Base-by-base conservation (phyloP, 495 filamentous ascomycete genomes). In the Lindgomyces ingoldianus region DNA sequence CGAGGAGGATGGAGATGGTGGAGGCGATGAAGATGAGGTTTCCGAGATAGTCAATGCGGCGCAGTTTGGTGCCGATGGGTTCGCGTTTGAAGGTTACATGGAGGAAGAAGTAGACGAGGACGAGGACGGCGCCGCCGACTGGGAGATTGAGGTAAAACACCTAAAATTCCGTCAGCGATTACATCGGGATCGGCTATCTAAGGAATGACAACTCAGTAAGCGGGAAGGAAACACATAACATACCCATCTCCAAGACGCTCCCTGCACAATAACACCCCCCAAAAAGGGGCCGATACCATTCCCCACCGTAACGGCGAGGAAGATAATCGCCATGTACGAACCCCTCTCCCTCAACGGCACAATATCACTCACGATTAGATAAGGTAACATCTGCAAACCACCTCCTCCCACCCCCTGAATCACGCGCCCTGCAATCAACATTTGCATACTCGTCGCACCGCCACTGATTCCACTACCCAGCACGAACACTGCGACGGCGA, bases 391-490 rank as follows among this genome's bases (percentile, higher is more conserved):
- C 18, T 68, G 67, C 29, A 79, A 70, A 1, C 75, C 77, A 6
- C 73, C 75, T 14, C 62, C 64, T 0, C 75, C 76, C 11, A 76
- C 54, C 0, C 78, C 78, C 62, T 79, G 77, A 29, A 79, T 52
- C 0, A 69, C 48, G 14, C 77, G 74, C 9, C 75, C 78, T 18
- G 62, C 73, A 30, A 79, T 61, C 41, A 74, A 49, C 36, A 53
- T 56, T 10, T 22, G 36, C 4, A 60, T 53, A 9, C 44, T 54
- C 4, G 58, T 53, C 9, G 71, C 55, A 6, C 52, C 45, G 8
- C 71, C 72, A 24, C 60, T 50, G 33, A 73, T 62, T 10, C 57
- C 64, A 52, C 63, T 70, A 16, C 69, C 72, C 11, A 74, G 18
- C 2, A 58, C 50, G 44, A 73, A 74, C 9, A 72, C 6, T 2